Percentiles rank a stretch among this genome's conserved stretches.
These are phyloP conservation scores for Wickerhamiella shivajii DNA, from an alignment of 805 yeast genomes.

Conservation along the genomic window DNA sequence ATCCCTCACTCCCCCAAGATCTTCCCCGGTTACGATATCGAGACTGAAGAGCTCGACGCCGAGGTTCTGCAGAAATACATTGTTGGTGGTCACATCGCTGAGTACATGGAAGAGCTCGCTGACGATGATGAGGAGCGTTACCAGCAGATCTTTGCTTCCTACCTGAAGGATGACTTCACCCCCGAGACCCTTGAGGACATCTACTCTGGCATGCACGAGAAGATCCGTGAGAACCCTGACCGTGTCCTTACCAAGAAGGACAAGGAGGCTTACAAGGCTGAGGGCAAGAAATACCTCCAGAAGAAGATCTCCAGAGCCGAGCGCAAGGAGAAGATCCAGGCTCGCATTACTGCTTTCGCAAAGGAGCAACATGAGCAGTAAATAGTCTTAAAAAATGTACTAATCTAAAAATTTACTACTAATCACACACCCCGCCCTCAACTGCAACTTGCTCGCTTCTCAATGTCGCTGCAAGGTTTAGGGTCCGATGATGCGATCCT, in stretches of 20 bases:
- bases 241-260: constrained; percentile 81
- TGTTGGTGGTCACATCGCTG: constrained; percentile 99
- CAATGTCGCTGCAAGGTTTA: no score
- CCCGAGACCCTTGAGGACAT: constrained; percentile 94
- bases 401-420: no score
- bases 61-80: constrained; percentile 97
- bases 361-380: constrained; percentile 4
- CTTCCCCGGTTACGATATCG: constrained; percentile 99
- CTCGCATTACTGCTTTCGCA: constrained; percentile 73
- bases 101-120: constrained; percentile 99
- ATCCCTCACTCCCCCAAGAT: constrained; percentile 98
- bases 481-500: no score
- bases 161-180: constrained; percentile 93
- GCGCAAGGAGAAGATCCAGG: constrained; percentile 77
- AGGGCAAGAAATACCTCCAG: constrained; percentile 82
- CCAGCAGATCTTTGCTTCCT: constrained; percentile 89
- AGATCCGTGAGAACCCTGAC: constrained; percentile 91
- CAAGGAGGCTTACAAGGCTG: constrained; percentile 97
- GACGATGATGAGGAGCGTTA: constrained; percentile 99
- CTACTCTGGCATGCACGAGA: constrained; percentile 86
- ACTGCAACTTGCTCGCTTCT: no score
- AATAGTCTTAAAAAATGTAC: no score
- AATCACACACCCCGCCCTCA: no score
- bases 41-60: constrained; percentile 94
- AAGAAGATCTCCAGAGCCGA: constrained; percentile 80